Percentiles rank a stretch among this genome's conserved stretches.
These are phyloP conservation scores for Hemisphaericaspora xylofermentans DNA, from an alignment of 1,139 yeast genomes.

Conservation along the genomic window DNA sequence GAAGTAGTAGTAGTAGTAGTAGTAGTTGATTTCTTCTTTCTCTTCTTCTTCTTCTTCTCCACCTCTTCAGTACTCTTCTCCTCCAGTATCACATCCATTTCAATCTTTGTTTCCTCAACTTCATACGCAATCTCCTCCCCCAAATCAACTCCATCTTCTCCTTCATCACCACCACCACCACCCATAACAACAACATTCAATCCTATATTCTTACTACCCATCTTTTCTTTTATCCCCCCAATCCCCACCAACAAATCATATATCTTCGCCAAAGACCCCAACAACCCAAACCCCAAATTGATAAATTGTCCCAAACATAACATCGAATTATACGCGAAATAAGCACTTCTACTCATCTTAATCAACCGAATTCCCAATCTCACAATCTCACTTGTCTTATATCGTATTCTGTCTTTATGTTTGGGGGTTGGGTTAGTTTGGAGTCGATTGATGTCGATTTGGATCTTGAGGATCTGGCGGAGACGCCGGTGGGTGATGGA, in stretches of 20 bases:
- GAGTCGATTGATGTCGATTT: conserved; percentile 21
- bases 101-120: no score
- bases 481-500: conserved; percentile 61
- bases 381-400: conserved; percentile 18
- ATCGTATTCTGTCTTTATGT: conserved; percentile 7
- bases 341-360: conserved; percentile 48
- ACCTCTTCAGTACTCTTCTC: no score
- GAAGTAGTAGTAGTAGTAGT: no score
- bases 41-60: conserved; percentile 44
- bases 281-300: conserved; percentile 66
- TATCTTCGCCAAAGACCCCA: conserved; percentile 57
- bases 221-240: conserved; percentile 11
- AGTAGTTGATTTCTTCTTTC: conserved; percentile 42
- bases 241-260: conserved; percentile 29
- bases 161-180: no score
- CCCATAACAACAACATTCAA: no score
- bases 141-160: no score
- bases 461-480: conserved; percentile 35
- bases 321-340: conserved; percentile 63
- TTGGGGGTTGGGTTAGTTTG: conserved; percentile 14
- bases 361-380: conserved; percentile 34
- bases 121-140: no score
- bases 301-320: conserved; percentile 78
- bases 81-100: no score
- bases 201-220: neutral